Base-by-base conservation (phyloP, 768 basidiomycete species). In the Dacryopinax primogenitus region DNA sequence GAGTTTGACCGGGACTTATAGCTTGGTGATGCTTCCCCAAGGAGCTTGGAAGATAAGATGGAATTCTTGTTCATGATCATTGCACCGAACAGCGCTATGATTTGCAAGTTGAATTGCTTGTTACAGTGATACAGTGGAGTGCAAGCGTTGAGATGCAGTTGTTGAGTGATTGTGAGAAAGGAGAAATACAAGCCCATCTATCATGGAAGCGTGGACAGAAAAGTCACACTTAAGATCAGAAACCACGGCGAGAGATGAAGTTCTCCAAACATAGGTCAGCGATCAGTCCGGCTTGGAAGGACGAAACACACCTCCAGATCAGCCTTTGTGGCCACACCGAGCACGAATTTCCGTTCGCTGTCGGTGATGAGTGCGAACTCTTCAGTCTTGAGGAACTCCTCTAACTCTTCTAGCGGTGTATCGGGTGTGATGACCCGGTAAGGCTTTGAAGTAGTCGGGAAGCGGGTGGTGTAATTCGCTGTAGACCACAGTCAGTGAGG, bases 351-450 rank as follows among this genome's bases (percentile, higher is more conserved):
- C 65, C 89, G 83, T 63, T 80, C 80, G 51, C 77, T 75, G 74
- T 96, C 93, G 3, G 93, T 94, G 36, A 95, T 86, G 30, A 92
- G 74, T 1, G 89, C 90, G 68, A 92, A 92, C 39, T 87, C 80
- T 68, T 90, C 86, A 23, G 77, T 64, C 68, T 79, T 76, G 63
- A 95, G 77, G 75, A 96, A 96, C 12, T 77, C 78, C 70, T 92
- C 91, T n/a, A 95, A 78, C 13, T 91, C 89, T 0, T 82, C 82
- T 11, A 95, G 79, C 1, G 89, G 82, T 4, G 92, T 87, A 47
- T 82, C 76, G 0, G 92, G 91, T 0, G 90, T 90, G 69, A 95
- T 90, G 64, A 87, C 75, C 13, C 84, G 86, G 74, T 92, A 92
- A 1, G 86, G 85, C 64, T 86, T 76, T 2, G 80, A 80, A 23